Evolutionary conservation across 2,329 filamentous ascomycete genomes (phyloP).

Genomic region (Akanthomyces muscarius): DNA sequence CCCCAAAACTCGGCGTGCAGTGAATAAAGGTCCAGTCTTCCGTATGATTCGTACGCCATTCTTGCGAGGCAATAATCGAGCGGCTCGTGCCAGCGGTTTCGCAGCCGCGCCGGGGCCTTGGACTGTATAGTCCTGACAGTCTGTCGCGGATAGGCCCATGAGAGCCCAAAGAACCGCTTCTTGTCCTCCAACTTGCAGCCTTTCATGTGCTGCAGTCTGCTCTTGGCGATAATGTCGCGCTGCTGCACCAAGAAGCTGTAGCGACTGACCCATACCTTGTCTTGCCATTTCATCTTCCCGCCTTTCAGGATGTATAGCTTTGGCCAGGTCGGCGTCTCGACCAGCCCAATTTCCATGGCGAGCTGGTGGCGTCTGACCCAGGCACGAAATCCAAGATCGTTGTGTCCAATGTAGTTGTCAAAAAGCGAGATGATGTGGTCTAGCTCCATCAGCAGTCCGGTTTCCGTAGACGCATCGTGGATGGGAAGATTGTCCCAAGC

Average conservation of each 20-base stretch:
- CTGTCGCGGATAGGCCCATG: conserved; percentile 5
- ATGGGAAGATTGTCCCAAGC: conserved; percentile 13
- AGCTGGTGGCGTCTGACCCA: conserved; percentile 23
- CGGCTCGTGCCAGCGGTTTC: conserved; percentile 18
- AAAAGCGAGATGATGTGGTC: conserved; percentile 24
- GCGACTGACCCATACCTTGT: conserved; percentile 23
- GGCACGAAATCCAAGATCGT: conserved; percentile 22
- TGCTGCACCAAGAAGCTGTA: conserved; percentile 25
- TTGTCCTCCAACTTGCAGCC: background rate
- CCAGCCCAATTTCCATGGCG: conserved; percentile 23
- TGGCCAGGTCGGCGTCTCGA: conserved; percentile 17
- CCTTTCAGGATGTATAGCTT: conserved; percentile 13
- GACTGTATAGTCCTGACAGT: background rate
- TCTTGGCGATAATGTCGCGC: conserved; percentile 20
- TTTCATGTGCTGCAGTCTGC: conserved; percentile 6
- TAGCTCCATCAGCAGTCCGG: conserved; percentile 19
- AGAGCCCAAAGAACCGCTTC: conserved; percentile 9
- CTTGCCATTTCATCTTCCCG: conserved; percentile 17
- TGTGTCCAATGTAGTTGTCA: conserved; percentile 23
- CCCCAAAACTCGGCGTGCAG: conserved; percentile 12
- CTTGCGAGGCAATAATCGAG: conserved; percentile 18
- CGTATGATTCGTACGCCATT: conserved; percentile 9
- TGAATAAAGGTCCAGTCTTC: background rate
- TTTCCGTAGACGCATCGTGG: conserved; percentile 14
- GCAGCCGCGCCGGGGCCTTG: conserved; percentile 12